Percentiles rank a stretch among this genome's conserved stretches.
These are phyloP conservation scores for Zymoseptoria pseudotritici DNA, from an alignment of 2,329 filamentous ascomycete genomes.

Conservation along the genomic window DNA sequence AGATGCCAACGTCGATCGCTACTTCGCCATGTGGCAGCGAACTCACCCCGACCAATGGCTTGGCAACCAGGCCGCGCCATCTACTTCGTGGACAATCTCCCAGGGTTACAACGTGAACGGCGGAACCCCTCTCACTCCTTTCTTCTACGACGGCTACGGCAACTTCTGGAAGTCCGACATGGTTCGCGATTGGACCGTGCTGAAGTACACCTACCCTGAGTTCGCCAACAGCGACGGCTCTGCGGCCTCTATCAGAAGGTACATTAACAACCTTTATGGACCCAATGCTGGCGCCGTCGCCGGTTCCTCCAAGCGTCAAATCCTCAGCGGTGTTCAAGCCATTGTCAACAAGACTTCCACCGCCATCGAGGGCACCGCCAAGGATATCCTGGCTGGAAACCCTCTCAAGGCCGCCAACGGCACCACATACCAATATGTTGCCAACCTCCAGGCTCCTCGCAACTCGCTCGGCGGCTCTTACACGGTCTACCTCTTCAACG, in stretches of 20 bases:
- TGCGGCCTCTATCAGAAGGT: slow-evolving; percentile 37
- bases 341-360: background rate
- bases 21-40: slow-evolving; percentile 29
- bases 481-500: slow-evolving; percentile 61
- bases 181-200: slow-evolving; percentile 48
- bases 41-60: slow-evolving; percentile 22
- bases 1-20: slow-evolving; percentile 20
- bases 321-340: slow-evolving; percentile 8
- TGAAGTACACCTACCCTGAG: slow-evolving; percentile 71
- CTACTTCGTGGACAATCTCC: slow-evolving; percentile 26
- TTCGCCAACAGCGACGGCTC: slow-evolving; percentile 39
- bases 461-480: slow-evolving; percentile 56
- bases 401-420: slow-evolving; percentile 29
- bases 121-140: slow-evolving; percentile 46
- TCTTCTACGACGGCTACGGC: slow-evolving; percentile 51
- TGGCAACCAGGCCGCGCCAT: slow-evolving; percentile 18
- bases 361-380: background rate
- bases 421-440: slow-evolving; percentile 59
- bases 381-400: slow-evolving; percentile 8
- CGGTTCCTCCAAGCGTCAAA: slow-evolving; percentile 22
- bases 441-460: slow-evolving; percentile 57
- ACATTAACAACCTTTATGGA: slow-evolving; percentile 52
- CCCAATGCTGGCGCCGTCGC: slow-evolving; percentile 27
- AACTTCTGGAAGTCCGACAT: slow-evolving; percentile 62
- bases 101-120: slow-evolving; percentile 16